Base-by-base conservation (phyloP, 2,329 filamentous ascomycete species). In the Neonectria faginata region DNA sequence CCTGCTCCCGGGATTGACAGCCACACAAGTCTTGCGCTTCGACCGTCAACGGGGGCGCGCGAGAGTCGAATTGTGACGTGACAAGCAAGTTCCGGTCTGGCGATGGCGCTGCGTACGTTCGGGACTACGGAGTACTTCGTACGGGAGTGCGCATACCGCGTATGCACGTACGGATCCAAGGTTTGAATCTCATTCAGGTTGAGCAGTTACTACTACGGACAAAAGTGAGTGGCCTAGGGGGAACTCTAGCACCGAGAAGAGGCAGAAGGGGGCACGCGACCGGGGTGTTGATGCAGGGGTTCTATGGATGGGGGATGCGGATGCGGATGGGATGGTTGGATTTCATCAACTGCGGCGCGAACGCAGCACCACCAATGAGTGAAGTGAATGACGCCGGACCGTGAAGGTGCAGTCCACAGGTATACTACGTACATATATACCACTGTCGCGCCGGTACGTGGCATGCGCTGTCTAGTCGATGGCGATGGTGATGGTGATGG, bases 241-340 rank as follows among this genome's bases (percentile, higher is more conserved):
- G 31, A 42, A 45, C 48, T 45, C 55, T 52, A 57, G 47, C 57
- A 50, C 54, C 55, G 27, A 47, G 54, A 41, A 57, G 44, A 63
- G 56, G 51, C 25, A 47, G 48, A 62, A 62, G 60, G 50, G 54
- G 54, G 57, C 25, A 29, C 56, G 39, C 57, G 64, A 65, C 71
- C 63, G 58, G 71, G 71, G 53, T 72, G 16, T 56, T 42, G n/a
- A 73, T 68, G 71, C 71, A 73, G 71, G 71, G 71, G 71, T 60
- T 62, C 36, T 16, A 39, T 39, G 36, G 36, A 39, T 14, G 33
- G 33, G 14, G 33, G 33, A 36, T 16, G 14, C n/a, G n/a, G 36
- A 27, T 27, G 27, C 5, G 36, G 39, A 41, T 41, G 39, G 39
- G 39, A n/a, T 41, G 20, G 64, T 54, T 65, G 65, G 67, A 51